Percentiles rank a stretch among this genome's conserved stretches.
Conservation (phyloP, 257 asterid genomes). For the Phtheirospermum japonicum region DNA sequence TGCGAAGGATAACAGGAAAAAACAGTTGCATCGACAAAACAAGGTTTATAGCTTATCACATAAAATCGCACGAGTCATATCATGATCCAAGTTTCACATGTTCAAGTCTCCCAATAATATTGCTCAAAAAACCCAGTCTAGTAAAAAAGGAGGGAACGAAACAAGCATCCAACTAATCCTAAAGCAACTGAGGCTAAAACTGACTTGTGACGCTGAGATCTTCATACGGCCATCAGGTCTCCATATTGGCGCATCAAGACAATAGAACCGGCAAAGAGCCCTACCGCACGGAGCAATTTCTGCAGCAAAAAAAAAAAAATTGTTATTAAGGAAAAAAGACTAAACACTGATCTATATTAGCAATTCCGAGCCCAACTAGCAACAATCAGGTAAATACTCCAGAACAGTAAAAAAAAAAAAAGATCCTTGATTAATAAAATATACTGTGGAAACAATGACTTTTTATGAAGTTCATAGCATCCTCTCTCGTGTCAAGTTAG, state of each 20-base stretch:
- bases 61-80: background rate
- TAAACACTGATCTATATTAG: no score
- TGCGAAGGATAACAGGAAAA: no score
- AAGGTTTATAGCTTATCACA: no score
- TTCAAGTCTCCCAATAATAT: background rate
- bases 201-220: conserved; percentile 4
- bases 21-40: background rate
- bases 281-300: conserved; percentile 79
- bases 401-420: background rate
- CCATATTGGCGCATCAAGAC: conserved; percentile 80
- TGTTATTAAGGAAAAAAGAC: background rate
- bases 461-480: no score
- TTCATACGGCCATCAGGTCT: conserved; percentile 74
- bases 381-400: conserved; percentile 11
- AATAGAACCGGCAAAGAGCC: conserved; percentile 81
- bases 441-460: no score
- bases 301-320: conserved; percentile 34
- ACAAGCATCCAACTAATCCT: conserved; percentile 7
- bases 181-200: conserved; percentile 22
- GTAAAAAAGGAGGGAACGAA: background rate
- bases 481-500: background rate
- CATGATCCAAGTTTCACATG: background rate
- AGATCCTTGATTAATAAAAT: background rate
- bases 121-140: no score
- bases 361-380: conserved; percentile 5